A percentile compares a stretch with the other conserved stretches of the same genome.
Evolutionary conservation across 148 eudicot species (phyloP).

Genomic region (Nyssa sinensis): DNA sequence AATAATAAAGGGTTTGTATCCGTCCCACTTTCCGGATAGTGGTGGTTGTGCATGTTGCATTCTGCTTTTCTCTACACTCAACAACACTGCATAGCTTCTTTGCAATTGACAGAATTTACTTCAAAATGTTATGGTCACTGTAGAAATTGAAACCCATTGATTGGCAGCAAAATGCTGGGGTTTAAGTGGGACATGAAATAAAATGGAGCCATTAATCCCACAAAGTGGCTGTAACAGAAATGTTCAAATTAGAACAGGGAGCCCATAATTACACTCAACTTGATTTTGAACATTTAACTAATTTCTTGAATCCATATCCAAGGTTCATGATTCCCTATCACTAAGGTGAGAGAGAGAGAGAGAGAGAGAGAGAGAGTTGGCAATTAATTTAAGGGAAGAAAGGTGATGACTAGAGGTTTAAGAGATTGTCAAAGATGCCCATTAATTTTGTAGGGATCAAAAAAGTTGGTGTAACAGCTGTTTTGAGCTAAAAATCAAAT

Average conservation of each 20-base stretch:
- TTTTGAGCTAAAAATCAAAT: background rate
- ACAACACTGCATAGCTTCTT: background rate
- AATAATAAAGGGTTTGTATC: no score
- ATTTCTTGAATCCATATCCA: background rate
- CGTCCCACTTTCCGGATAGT: no score
- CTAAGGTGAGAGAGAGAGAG: background rate
- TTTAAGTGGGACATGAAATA: background rate
- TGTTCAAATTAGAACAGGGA: no score
- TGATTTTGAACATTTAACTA: background rate
- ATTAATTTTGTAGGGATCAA: conserved; percentile 11
- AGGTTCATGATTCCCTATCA: background rate
- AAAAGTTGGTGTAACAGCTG: conserved; percentile 12
- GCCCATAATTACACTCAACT: background rate
- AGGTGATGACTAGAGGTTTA: background rate
- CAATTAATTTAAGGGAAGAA: background rate
- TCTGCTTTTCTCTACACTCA: background rate
- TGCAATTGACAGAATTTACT: background rate
- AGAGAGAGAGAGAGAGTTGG: background rate
- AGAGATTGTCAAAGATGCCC: conserved; percentile 14
- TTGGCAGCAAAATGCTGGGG: background rate
- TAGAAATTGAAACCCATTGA: background rate
- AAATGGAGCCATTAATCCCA: background rate
- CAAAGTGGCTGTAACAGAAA: background rate
- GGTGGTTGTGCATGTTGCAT: no score
- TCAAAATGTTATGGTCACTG: background rate